Base-by-base conservation (phyloP, 1,284 basidiomycete species). In the Moesziomyces sp. region DNA sequence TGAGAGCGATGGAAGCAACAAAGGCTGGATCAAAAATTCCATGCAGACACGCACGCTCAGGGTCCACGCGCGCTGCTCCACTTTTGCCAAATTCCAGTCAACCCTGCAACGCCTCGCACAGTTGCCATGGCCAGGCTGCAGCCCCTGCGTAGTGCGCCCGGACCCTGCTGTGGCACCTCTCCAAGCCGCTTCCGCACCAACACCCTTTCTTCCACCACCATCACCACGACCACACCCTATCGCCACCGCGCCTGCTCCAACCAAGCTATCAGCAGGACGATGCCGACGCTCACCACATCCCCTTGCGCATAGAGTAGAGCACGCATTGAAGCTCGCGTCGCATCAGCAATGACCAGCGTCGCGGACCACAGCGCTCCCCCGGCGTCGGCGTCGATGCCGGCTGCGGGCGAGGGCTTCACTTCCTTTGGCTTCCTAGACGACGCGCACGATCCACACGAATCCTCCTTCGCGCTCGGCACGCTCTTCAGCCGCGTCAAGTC, bases 391-490 rank as follows among this genome's bases (percentile, higher is more conserved):
- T 14, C 21, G 13, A n/a, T 44, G 11, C 9, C 48, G 7, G 28
- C 50, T 19, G 40, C 40, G 14, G 58, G 53, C 24, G 54, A 60
- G 8, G 62, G 67, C 16, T 42, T 75, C 46, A 75, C 68, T 35
- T 77, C 81, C 16, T 82, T 83, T 33, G 76, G 76, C 24, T 78
- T 83, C 28, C 72, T 83, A 11, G 53, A 76, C 46, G 79, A 82
- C 30, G 56, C 58, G 3, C 74, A 78, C 18, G 75, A 81, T 24
- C 50, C 59, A 13, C 64, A 65, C 2, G 67, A 81, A 19, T 58
- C 69, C 11, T 48, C 71, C 5, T 81, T 79, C 44, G 77, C 74
- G 3, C 74, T 82, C 19, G 64, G 76, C 21, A 62, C 59, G 28
- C 67, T 83, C n/a, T 75, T 83, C 45, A 74, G 62, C 35, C 71